Conservation (phyloP, 352 stramenopile genomes). For the Thalassiosira delicatula region DNA sequence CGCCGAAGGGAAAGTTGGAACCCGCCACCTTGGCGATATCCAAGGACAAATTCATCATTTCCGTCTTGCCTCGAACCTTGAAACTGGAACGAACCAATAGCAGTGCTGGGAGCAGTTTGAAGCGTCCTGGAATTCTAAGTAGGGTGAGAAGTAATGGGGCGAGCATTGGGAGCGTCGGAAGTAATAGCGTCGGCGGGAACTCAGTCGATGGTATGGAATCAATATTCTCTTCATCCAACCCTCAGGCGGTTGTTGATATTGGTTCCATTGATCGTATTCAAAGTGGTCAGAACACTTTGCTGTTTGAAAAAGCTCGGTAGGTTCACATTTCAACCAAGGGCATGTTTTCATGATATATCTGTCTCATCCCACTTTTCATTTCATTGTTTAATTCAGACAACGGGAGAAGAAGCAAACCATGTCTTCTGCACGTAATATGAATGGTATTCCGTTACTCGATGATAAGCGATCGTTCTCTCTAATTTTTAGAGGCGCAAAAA, state of each 20-base stretch:
- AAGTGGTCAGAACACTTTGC: constrained; percentile 73
- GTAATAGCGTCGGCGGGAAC: constrained; percentile 15
- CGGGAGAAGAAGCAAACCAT: constrained; percentile 50
- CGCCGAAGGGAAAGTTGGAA: constrained; percentile 51
- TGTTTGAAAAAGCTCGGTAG: constrained; percentile 71
- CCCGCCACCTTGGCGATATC: constrained; percentile 43
- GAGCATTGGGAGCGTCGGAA: constrained; percentile 20
- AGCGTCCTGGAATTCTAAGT: constrained; percentile 44
- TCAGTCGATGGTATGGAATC: constrained; percentile 36
- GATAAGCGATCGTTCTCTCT: constrained; percentile 76
- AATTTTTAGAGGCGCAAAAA: constrained; percentile 80
- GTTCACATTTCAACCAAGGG: background rate
- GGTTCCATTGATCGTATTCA: constrained; percentile 81
- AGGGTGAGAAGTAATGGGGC: constrained; percentile 28
- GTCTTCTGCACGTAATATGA: constrained; percentile 19
- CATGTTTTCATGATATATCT: background rate
- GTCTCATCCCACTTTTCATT: constrained; percentile 13
- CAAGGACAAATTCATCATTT: constrained; percentile 56
- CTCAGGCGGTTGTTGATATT: constrained; percentile 65
- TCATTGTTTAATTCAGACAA: constrained; percentile 15
- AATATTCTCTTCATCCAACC: constrained; percentile 10
- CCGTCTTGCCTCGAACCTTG: constrained; percentile 31
- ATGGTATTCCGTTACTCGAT: constrained; percentile 56
- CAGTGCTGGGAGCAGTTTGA: constrained; percentile 13
- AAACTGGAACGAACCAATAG: constrained; percentile 31